Evolutionary conservation across 441 rosid species (phyloP), one percentile per base, ranked within the genome.

Genomic region (Populus hybrid): DNA sequence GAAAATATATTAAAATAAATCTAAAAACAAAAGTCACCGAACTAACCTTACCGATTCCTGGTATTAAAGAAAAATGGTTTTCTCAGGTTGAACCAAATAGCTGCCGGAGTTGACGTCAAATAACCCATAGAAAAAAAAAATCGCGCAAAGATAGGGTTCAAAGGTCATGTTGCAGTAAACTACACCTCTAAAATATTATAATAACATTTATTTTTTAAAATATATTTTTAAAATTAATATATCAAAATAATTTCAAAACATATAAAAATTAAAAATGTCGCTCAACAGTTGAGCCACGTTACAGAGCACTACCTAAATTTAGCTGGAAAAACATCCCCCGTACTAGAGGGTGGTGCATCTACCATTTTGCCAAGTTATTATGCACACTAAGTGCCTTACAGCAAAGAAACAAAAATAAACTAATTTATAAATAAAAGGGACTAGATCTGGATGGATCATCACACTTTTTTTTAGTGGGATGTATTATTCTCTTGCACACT

Each of bases 401-500:
- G 86, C 89, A 67, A 81, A 72, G 82, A 79, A 81, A 85, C 77
- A 82, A 79, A 80, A 74, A 28, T 38, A 79, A 77, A 81, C 42
- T 63, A 78, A 75, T 71, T 70, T 46, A 66, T 78, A 40, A 19
- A 69, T 18, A 28, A 73, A 34, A 66, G 42, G 61, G 59, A 34
- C 40, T 67, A 73, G 84, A 87, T 84, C 83, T 72, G 78, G 82
- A 83, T 76, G 79, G 71, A 82, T 79, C 79, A 71, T 79, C 79
- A 65, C 70, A 74, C 50, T 67, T 75, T 83, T 83, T 69, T 35
- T 30, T 36, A 84, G 89, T 86, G 91, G 87, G 84, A 74, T 83
- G 88, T 75, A 90, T 89, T 83, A 90, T 90, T 86, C 94, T 85
- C 68, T 21, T 8, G 82, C 93, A 86, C 95, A 85, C 78, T 88